phyloP scores from a whole-genome alignment of 768 basidiomycete species.

The Pleurotus tuber-regium region DNA sequence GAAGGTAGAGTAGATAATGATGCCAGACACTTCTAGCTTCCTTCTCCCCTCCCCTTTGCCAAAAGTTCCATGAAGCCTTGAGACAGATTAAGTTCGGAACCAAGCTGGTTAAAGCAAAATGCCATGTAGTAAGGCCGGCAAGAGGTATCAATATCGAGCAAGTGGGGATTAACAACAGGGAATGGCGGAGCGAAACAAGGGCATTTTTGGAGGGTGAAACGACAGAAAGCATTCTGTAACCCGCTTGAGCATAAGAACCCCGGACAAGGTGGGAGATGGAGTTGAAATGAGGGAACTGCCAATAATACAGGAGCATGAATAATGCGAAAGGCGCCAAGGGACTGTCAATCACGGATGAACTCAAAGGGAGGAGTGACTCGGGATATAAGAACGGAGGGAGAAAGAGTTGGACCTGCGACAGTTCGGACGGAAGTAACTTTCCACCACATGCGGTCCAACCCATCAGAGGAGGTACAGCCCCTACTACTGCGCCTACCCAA shows the following conservation, averaged over 20 bases:
- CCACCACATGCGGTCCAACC: conserved; percentile 98
- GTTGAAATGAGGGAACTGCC: conserved; percentile 99
- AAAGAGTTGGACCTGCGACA: conserved; percentile 57
- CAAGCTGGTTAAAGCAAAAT: conserved; percentile 75
- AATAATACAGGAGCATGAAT: conserved; percentile 85
- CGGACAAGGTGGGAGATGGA: conserved; percentile 85
- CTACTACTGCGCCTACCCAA: conserved; percentile 93
- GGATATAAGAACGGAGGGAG: conserved; percentile 58
- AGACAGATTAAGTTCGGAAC: conserved; percentile 73
- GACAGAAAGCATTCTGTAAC: conserved; percentile 91
- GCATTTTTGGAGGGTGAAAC: conserved; percentile 77
- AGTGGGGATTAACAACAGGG: conserved; percentile 71
- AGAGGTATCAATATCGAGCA: conserved; percentile 80
- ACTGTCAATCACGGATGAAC: conserved; percentile 64
- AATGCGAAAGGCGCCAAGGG: conserved; percentile 79
- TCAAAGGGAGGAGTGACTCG: conserved; percentile 28
- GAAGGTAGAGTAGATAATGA: conserved; percentile 86
- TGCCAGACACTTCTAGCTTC: conserved; percentile 78
- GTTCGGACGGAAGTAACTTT: conserved; percentile 59
- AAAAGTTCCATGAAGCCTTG: conserved; percentile 72
- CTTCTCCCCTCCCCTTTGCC: conserved; percentile 68
- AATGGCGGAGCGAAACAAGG: conserved; percentile 81
- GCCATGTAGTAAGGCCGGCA: conserved; percentile 92
- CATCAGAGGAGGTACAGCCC: conserved; percentile 92
- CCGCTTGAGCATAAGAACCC: conserved; percentile 86